Evolutionary conservation across 371 early-diverging fungal genomes (phyloP), one percentile per base, ranked within the genome.

Genomic region (Mortierella polycephala): DNA sequence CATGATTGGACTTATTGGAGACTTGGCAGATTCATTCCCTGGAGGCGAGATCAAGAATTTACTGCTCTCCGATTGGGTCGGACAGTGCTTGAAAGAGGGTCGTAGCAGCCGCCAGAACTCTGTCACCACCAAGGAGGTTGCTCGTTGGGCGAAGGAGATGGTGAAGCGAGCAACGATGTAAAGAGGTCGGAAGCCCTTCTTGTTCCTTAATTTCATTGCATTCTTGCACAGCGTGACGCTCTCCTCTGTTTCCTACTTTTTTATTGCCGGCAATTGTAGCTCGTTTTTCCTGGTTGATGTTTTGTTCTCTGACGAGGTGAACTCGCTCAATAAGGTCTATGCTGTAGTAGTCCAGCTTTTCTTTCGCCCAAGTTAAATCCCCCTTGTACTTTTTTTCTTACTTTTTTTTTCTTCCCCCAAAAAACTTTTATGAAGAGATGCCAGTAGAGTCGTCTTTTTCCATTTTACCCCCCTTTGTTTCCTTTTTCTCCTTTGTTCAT

Each of bases 1-100:
- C 52, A 88, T 94, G 82, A 88, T 95, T 82, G 98, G 96, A 14
- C 86, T 97, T 23, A 74, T 96, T 62, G 97, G 92, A 74, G 92
- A 90, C 80, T 82, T 94, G 57, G 93, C 93, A 46, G 93, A 92
- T 55, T 86, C 93, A 14, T 91, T 94, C 82, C 90, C 92, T 37
- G 73, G 67, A 8, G 91, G 92, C 20, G 88, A 89, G 64, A 83
- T 95, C 68, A 90, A 90, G 75, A 65, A 69, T 9, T 81, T 84
- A 23, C 86, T 95, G 80, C 77, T 73, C 16, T 86, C 82, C 44
- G 88, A 87, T 0, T 94, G 94, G 94, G 83, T 93, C 45, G 58
- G 76, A 55, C 67, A 72, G 11, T 85, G 90, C 66, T 83, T 96
- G 83, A 90, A 89, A 68, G 91, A 94, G 66, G 93, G 92, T 44